phyloP scores from a whole-genome alignment of 148 eudicot species.

The Talinum fruticosum region DNA sequence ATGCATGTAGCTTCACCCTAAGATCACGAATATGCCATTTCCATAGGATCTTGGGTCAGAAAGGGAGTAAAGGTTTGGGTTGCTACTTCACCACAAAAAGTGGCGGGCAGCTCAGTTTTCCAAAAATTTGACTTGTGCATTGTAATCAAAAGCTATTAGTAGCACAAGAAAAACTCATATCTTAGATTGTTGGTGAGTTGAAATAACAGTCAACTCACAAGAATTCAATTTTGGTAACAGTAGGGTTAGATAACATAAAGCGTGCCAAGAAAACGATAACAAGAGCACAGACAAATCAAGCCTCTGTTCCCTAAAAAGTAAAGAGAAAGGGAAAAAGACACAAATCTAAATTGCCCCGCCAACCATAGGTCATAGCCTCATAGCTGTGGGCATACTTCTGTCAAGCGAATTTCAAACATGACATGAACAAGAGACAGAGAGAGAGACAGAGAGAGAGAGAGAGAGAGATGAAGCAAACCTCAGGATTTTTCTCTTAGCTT shows the following conservation, averaged over 20 bases:
- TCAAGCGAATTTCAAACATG: constrained; percentile 4
- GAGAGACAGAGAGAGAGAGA: constrained; percentile 9
- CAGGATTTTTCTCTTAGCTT: constrained; percentile 51
- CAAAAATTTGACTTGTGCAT: not conserved
- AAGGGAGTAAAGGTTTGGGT: not conserved
- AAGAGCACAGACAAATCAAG: not conserved
- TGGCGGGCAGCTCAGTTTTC: not conserved
- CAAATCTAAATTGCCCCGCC: not conserved
- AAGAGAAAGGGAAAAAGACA: not conserved
- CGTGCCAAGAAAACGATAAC: not conserved
- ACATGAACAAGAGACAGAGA: not conserved
- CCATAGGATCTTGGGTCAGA: not conserved
- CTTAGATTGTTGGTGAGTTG: too few relatives aligned
- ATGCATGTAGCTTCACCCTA: too few relatives aligned
- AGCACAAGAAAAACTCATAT: too few relatives aligned
- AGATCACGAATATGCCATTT: too few relatives aligned
- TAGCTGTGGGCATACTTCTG: too few relatives aligned
- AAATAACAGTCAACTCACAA: too few relatives aligned
- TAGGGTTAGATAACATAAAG: not conserved
- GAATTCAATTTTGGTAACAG: not conserved
- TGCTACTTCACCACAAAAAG: not conserved
- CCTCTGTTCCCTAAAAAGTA: not conserved
- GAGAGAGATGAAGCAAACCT: constrained; percentile 38
- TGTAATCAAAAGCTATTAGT: not conserved
- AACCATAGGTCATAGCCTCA: too few relatives aligned